Base-by-base conservation (phyloP, 2,329 filamentous ascomycete genomes). In the Elsinoe fawcettii region DNA sequence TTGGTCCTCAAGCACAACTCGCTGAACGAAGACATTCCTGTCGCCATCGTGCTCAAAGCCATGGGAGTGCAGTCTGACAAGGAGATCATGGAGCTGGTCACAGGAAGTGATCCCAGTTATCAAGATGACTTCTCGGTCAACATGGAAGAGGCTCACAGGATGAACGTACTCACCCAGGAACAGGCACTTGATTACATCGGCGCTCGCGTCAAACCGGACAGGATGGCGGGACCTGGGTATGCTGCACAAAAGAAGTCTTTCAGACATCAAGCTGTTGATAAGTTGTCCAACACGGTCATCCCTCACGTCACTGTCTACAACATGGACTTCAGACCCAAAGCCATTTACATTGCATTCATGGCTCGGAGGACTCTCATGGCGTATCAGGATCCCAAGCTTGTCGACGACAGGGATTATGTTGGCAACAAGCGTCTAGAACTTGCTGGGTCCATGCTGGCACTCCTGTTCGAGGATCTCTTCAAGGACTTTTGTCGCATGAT, bases 401-500 rank as follows among this genome's bases (percentile, higher is more conserved):
- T 99, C 1, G 93, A 99, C 65, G 93, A 99, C 70, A 83, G 93
- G 68, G 95, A 99, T 73, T 99, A 97, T 67, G 90, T 99, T 27
- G 93, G 93, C 63, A 99, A 99, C 75, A 99, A 99, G 74, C 84
- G 93, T 60, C 77, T 99, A 43, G 93, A 99, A 71, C 73, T 99
- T 73, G 95, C 95, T 56, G 93, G 93, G 0, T 93, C 97, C 72
- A 85, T 99, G 69, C 75, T 99, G 60, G 91, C 93, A 2, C 79
- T 99, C 1, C 79, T 99, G 0, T 99, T 99, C 64, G 95, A 99
- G 72, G 95, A 99, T 77, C 74, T 96, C 60, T 99, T 99, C 82
- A 99, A 99, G 75, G 88, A 89, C 60, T 96, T 96, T 71, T 88
- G 89, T 65, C 82, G 82, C 58, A 86, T 93, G 64, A 84, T 99